Evolutionary conservation across 1,139 yeast species (phyloP), one percentile per base, ranked within the genome.

Genomic region (Wickerhamomyces sp.): DNA sequence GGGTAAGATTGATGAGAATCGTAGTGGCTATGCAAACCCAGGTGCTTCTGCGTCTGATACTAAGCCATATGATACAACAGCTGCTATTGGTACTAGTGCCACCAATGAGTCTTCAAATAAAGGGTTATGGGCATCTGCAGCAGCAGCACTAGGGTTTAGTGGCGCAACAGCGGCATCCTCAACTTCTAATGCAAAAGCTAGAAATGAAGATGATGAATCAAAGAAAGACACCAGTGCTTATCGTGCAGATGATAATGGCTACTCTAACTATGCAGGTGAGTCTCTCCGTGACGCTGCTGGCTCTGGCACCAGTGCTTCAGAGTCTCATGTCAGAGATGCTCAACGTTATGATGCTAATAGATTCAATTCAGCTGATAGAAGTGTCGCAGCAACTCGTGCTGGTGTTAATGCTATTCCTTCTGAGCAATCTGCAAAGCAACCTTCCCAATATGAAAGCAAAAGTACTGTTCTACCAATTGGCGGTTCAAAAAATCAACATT

Each of bases 91-190:
- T 18, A 37, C 41, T n/a, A 7, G 15, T 18, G 37, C 29, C 19
- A 17, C 34, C 26, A 29, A 19, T 27, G 37, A 27, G 18, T 14
- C 37, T 24, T 27, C 36, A 19, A 30, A 31, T 21, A 40, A 36
- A 19, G 48, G 50, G 3, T 5, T 47, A 4, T 37, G 34, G 45
- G 48, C 49, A n/a, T 24, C 51, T 28, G 48, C 54, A 27, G 52
- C 48, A 15, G 51, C 52, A 16, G 48, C 52, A 5, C 35, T 48
- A n/a, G 55, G 55, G 8, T 35, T 49, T 15, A 49, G 49, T 22
- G 47, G 30, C 26, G 40, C 47, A 31, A 41, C 43, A 12, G 31
- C 41, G 19, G 31, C 18, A 5, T 28, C 40, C n/a, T 35, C 28
- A n/a, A 21, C 38, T 5, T 31, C 37, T 18, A n/a, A n/a, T n/a